Base-by-base conservation (phyloP, 768 basidiomycete species). In the Suillus brevipes region DNA sequence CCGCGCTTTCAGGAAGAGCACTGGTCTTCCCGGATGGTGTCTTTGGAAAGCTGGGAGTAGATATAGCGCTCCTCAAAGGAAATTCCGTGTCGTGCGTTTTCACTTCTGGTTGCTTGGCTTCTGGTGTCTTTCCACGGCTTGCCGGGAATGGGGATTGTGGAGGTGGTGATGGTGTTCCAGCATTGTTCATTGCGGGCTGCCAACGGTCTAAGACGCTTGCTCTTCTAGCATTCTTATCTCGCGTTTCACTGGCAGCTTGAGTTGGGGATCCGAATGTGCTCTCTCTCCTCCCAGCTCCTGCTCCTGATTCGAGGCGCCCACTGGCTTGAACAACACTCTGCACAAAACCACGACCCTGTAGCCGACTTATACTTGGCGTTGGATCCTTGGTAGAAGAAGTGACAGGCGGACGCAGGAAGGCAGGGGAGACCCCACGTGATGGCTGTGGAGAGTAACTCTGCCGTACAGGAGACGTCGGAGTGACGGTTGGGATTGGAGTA, bases 311-410 rank as follows among this genome's bases (percentile, higher is more conserved):
- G 6, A 88, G 74, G 67, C 84, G 80, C 20, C 83, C 79, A 69
- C 86, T 91, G 56, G 83, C 88, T 75, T 89, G 88, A 40, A 95
- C 89, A 79, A 92, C 87, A 67, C 84, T 91, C 75, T 91, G 89
- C 3, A 95, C 93, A 72, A 95, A 94, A 5, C 93, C 93, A 47
- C 93, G 87, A 23, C 93, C 93, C 70, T 94, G 88, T 20, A 95
- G 77, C 65, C 92, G 80, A 66, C 90, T 94, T 38, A 94, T 85
- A 73, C 91, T 93, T 0, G 93, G 93, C 2, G 91, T 92, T 4
- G 85, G 85, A 53, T 92, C 91, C 73, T 93, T 94, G 60, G 81
- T 74, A 4, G 82, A 72, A 10, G 85, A 77, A 2, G 81, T 78
- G 13, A 8, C 7, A 3, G 72, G 73, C 12, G 60, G 69, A 53